Conservation (phyloP, 2,329 filamentous ascomycete species). For the Sclerotinia subarctica region DNA sequence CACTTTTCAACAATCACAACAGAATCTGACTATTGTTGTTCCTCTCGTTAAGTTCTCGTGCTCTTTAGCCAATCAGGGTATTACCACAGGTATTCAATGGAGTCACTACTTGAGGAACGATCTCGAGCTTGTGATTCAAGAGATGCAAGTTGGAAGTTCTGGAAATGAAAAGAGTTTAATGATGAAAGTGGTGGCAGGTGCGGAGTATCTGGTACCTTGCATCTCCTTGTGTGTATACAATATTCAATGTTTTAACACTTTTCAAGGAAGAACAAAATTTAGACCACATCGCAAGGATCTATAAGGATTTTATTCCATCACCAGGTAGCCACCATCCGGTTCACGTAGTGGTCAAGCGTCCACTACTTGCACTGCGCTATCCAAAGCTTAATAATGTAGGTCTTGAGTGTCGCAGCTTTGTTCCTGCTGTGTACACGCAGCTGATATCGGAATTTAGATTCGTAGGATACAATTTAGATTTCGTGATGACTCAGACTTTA, state of each 20-base stretch:
- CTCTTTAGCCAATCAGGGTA: constrained; percentile 29
- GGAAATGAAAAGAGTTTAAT: constrained; percentile 27
- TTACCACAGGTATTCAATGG: constrained; percentile 31
- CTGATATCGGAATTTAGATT: constrained; percentile 35
- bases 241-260: constrained; percentile 11
- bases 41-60: constrained; percentile 38
- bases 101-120: constrained; percentile 34
- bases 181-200: constrained; percentile 43
- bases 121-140: constrained; percentile 34
- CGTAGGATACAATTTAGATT: constrained; percentile 47
- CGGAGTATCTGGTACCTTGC: constrained; percentile 43
- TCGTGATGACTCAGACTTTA: constrained; percentile 40
- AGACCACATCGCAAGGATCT: constrained; percentile 27
- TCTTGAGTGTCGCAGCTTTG: not conserved
- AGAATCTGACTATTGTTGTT: constrained; percentile 27
- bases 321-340: constrained; percentile 33
- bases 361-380: constrained; percentile 40
- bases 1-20: constrained; percentile 20
- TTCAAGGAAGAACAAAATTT: constrained; percentile 37
- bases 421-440: not conserved
- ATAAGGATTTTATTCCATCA: constrained; percentile 26
- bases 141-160: constrained; percentile 26
- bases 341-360: constrained; percentile 37
- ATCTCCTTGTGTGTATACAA: not conserved
- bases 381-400: constrained; percentile 35